phyloP scores from a whole-genome alignment of 306 rosid genomes.

The Senna tora region DNA sequence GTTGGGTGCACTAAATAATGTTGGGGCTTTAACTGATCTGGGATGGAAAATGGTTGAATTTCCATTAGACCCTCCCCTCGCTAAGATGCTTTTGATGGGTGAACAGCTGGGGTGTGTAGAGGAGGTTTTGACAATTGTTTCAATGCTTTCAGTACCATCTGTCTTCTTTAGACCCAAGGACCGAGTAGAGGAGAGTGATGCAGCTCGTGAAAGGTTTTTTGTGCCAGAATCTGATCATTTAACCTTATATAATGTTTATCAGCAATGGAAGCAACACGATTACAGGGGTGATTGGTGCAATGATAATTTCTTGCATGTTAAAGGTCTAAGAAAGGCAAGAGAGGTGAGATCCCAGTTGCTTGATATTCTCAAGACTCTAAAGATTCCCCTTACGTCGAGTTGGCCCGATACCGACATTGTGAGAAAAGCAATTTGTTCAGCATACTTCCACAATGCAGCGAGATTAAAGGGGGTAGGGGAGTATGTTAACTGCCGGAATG shows the following conservation, averaged over 20 bases:
- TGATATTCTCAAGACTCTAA: slow-evolving; percentile 86
- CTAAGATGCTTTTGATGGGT: slow-evolving; percentile 97
- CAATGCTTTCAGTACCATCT: slow-evolving; percentile 98
- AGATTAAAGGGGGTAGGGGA: slow-evolving; percentile 95
- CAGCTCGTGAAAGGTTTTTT: slow-evolving; percentile 91
- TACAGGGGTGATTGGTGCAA: slow-evolving; percentile 98
- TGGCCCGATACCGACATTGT: slow-evolving; percentile 90
- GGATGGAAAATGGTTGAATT: slow-evolving; percentile 99
- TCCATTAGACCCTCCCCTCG: slow-evolving; percentile 96
- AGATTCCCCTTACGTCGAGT: slow-evolving; percentile 73
- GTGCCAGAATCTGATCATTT: slow-evolving; percentile 94
- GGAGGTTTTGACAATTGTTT: slow-evolving; percentile 90
- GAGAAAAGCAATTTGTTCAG: slow-evolving; percentile 91
- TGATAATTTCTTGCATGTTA: slow-evolving; percentile 90
- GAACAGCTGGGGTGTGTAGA: slow-evolving; percentile 76
- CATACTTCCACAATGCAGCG: slow-evolving; percentile 92
- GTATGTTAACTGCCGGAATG: slow-evolving; percentile 82
- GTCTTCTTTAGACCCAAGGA: slow-evolving; percentile 98
- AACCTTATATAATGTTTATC: slow-evolving; percentile 88
- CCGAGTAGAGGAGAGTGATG: slow-evolving; percentile 95
- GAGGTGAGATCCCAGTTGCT: slow-evolving; percentile 94
- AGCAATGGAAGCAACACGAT: slow-evolving; percentile 96
- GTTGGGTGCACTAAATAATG: slow-evolving; percentile 94
- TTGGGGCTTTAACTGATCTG: slow-evolving; percentile 83
- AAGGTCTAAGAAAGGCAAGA: slow-evolving; percentile 90